Base-by-base conservation (phyloP, 768 basidiomycete species). In the Hemileccinum impolitum region DNA sequence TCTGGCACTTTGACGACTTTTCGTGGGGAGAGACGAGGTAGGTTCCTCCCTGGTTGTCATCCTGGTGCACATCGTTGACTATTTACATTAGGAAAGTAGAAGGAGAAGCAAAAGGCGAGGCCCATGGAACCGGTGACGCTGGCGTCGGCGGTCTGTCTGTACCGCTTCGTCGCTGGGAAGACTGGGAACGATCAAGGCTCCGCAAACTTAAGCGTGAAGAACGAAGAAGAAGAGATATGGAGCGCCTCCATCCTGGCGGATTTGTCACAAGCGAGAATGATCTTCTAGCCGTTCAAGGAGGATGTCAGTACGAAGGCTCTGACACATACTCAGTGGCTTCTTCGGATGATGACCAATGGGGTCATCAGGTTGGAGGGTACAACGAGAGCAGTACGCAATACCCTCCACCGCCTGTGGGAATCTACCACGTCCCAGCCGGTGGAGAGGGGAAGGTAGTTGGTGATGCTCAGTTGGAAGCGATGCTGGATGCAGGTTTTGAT, bases 1-100 rank as follows among this genome's bases (percentile, higher is more conserved):
- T 98, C 68, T 96, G 94, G 93, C 94, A 98, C 70, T 97, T 99
- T 67, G 95, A 98, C 56, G 96, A 99, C 70, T 98, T 99, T 71
- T 94, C 92, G 25, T 99, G 96, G 96, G 96, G 96, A 60, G 93
- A 97, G 71, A 99, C 96, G 17, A 84, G 94, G 91, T 91, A 61
- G 47, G 83, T 70, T 31, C 6, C 39, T 37, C 41, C 38, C 51
- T 7, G 19, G 3, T 38, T 12, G 6, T 14, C 19, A 3, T 1
- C 11, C 42, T 50, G 14, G 39, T 17, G 23, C 26, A 13, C 26
- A 28, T 15, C 36, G 23, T 54, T 65, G 43, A 65, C 47, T 38
- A 50, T 26, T 19, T 25, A 23, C 23, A 37, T 47, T 67, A 96
- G 95, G 67, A 94, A 94, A 73, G 95, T 99, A 4, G 92, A 87